These are phyloP conservation scores for Aspergillus sp. DNA, from an alignment of 2,329 filamentous ascomycete species.

Conservation along the genomic window DNA sequence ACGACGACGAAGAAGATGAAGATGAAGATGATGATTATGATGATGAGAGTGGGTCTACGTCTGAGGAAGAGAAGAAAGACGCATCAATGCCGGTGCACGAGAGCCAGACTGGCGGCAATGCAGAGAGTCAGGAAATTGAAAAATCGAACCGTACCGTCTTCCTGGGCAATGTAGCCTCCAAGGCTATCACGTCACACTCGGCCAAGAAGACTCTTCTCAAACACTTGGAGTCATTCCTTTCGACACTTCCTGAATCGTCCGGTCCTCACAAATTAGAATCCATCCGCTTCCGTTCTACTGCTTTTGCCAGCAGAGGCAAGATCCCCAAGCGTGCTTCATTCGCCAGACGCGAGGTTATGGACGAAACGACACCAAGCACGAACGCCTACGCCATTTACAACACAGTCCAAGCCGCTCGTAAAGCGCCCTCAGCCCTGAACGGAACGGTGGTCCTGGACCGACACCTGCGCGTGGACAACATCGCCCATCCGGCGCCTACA, in stretches of 20 bases:
- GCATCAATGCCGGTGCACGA: conserved; percentile 34
- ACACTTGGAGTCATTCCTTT: conserved; percentile 71
- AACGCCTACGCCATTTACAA: conserved; percentile 93
- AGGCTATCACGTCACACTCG: conserved; percentile 72
- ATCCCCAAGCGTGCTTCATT: conserved; percentile 92
- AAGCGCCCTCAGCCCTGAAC: conserved; percentile 70
- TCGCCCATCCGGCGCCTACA: conserved; percentile 74
- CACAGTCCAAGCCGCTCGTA: conserved; percentile 63
- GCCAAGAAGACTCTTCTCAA: conserved; percentile 68
- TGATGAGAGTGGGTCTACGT: conserved; percentile 40
- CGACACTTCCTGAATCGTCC: conserved; percentile 40
- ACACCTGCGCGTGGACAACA: conserved; percentile 81
- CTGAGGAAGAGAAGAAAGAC: conserved; percentile 19
- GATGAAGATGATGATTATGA: conserved; percentile 39
- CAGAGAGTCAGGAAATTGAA: conserved; percentile 54
- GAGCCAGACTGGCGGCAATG: conserved; percentile 22
- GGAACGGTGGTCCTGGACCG: conserved; percentile 75
- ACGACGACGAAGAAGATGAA: too few species aligned
- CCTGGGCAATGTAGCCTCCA: conserved; percentile 77
- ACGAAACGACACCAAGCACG: conserved; percentile 80
- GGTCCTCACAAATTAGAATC: conserved; percentile 71
- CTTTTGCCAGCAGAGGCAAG: conserved; percentile 60
- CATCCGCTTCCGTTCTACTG: conserved; percentile 85
- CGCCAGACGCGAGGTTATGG: conserved; percentile 83
- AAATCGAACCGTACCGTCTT: conserved; percentile 89